A percentile compares a stretch with the other conserved stretches of the same genome.
Evolutionary conservation across 108 stramenopile genomes (phyloP).

Genomic region (Aurantiochytrium sp.): DNA sequence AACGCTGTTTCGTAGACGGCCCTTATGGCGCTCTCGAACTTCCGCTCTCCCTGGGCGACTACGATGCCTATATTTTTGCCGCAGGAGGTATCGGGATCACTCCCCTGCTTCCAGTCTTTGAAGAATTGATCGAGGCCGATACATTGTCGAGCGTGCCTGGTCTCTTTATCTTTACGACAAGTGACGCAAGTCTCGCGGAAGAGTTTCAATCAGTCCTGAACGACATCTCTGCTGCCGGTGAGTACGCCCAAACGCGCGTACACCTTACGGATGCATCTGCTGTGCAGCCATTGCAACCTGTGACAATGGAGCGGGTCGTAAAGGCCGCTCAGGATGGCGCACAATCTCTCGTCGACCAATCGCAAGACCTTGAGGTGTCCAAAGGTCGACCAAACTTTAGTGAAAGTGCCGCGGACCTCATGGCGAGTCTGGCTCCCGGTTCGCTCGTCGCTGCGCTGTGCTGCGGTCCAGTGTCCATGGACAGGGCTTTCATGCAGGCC

Average conservation of each 20-base stretch:
- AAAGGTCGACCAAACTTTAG: background rate
- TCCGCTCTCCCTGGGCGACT: background rate
- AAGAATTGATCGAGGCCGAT: background rate
- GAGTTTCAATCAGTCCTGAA: background rate
- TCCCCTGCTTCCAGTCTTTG: background rate
- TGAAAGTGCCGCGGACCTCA: background rate
- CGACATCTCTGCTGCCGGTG: background rate
- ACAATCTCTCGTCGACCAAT: background rate
- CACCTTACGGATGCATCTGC: background rate
- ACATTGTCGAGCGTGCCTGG: background rate
- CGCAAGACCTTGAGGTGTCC: background rate
- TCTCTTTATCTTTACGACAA: background rate
- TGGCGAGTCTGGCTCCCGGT: background rate
- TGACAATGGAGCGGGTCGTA: background rate
- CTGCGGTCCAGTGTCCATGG: background rate
- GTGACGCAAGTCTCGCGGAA: background rate
- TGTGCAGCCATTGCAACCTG: background rate
- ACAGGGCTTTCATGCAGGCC: background rate
- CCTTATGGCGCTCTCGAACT: background rate
- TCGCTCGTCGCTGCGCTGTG: background rate
- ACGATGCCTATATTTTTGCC: background rate
- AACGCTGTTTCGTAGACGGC: background rate
- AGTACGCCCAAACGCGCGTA: background rate
- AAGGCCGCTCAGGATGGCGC: background rate
- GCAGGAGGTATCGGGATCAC: slow-evolving; percentile 6